phyloP scores from a whole-genome alignment of 2,329 filamentous ascomycete genomes.

The Stromatinia cepivora region DNA sequence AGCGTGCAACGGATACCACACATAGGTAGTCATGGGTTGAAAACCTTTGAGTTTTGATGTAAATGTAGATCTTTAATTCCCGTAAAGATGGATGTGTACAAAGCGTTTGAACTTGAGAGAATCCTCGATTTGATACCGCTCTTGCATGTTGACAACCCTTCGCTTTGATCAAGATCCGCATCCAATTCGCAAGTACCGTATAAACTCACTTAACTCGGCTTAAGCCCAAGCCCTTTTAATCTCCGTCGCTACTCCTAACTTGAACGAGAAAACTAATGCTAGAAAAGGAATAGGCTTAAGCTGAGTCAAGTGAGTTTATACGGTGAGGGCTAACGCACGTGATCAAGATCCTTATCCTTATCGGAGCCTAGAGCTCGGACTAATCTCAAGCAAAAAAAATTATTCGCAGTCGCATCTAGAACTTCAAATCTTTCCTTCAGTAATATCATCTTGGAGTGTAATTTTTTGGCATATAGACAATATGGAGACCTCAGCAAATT shows the following conservation, averaged over 20 bases:
- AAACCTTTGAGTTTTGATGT: neutral
- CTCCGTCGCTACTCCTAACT: too few species aligned
- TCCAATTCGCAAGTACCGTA: too few species aligned
- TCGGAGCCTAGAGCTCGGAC: neutral
- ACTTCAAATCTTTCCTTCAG: neutral
- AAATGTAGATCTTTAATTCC: slow-evolving; percentile 1
- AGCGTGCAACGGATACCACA: slow-evolving; percentile 19
- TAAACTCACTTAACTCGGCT: too few species aligned
- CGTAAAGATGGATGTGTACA: neutral
- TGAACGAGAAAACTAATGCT: too few species aligned
- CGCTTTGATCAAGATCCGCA: neutral
- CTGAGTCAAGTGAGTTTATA: too few species aligned
- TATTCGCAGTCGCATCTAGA: neutral
- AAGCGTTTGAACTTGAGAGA: neutral
- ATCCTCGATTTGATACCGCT: neutral
- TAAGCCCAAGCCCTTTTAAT: too few species aligned
- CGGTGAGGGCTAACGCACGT: too few species aligned
- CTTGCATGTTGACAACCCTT: neutral
- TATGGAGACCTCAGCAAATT: slow-evolving; percentile 27
- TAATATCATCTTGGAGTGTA: neutral
- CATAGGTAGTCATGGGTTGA: slow-evolving; percentile 10
- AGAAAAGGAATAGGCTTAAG: too few species aligned
- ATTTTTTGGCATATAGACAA: neutral
- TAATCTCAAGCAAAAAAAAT: slow-evolving; percentile 14
- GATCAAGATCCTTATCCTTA: slow-evolving; percentile 19